Conservation (phyloP, 345 rosid genomes). For the Eucalyptus tenuipes region DNA sequence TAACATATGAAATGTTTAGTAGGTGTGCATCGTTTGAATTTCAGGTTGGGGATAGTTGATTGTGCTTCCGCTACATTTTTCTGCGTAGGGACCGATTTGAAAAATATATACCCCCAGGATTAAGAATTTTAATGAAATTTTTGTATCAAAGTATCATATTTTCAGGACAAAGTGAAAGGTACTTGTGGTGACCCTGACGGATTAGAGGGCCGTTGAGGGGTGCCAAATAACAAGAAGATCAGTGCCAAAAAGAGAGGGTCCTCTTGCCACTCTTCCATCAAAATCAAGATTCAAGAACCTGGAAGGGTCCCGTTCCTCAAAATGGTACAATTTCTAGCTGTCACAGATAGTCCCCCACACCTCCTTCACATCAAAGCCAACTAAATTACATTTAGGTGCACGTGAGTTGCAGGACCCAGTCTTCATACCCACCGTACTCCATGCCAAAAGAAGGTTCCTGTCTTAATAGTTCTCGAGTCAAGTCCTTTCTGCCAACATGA, state of each 20-base stretch:
- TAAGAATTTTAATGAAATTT: too few relatives aligned
- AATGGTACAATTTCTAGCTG: slow-evolving; percentile 12
- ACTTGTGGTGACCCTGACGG: too few relatives aligned
- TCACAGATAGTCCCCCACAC: not conserved
- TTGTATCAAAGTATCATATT: too few relatives aligned
- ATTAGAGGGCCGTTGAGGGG: too few relatives aligned
- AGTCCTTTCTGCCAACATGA: not conserved
- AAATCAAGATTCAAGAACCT: slow-evolving; percentile 7
- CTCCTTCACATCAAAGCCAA: not conserved
- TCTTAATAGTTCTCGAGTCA: not conserved
- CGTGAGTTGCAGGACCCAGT: slow-evolving; percentile 9
- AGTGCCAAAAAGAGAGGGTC: not conserved
- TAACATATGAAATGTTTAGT: too few relatives aligned
- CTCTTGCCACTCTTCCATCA: not conserved
- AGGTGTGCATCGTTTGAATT: too few relatives aligned
- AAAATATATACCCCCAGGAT: too few relatives aligned
- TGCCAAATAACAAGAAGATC: not conserved
- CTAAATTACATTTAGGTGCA: not conserved
- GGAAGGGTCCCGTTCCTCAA: slow-evolving; percentile 11
- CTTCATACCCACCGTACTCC: not conserved
- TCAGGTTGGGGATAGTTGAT: too few relatives aligned
- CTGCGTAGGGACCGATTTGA: too few relatives aligned
- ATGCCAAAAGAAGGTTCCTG: not conserved
- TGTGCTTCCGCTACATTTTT: too few relatives aligned
- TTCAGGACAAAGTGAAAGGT: too few relatives aligned